Evolutionary conservation across 163 green algal species (phyloP).

Genomic region (Chlorella variabilis): DNA sequence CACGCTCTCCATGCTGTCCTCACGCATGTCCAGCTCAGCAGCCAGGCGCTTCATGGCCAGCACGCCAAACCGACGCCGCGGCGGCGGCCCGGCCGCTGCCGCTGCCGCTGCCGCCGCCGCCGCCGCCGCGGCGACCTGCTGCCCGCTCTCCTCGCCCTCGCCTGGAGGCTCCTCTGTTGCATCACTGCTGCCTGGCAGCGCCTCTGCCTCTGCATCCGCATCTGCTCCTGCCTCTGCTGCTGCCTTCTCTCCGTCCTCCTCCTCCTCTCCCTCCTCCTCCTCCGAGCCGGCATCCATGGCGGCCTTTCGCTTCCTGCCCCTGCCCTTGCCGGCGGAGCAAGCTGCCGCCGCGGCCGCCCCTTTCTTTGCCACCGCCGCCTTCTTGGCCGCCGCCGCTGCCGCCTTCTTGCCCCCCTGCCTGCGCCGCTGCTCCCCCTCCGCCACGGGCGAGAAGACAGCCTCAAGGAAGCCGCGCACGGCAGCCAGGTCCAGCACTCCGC

Average conservation of each 20-base stretch:
- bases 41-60: slow-evolving; percentile 43
- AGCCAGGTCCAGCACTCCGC: slow-evolving; percentile 61
- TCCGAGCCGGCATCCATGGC: neutral
- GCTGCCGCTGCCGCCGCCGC: neutral
- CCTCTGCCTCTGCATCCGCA: neutral
- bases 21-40: slow-evolving; percentile 60
- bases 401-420: slow-evolving; percentile 1
- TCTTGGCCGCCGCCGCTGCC: neutral
- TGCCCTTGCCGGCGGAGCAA: neutral
- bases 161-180: neutral
- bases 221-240: neutral
- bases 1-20: slow-evolving; percentile 79
- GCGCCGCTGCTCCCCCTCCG: neutral
- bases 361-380: neutral
- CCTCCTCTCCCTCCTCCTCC: neutral
- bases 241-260: neutral
- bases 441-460: slow-evolving; percentile 14
- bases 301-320: slow-evolving; percentile 4
- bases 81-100: neutral
- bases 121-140: too few relatives aligned
- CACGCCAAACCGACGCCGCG: slow-evolving; percentile 41
- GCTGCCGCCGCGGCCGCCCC: neutral
- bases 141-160: too few relatives aligned
- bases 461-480: slow-evolving; percentile 79
- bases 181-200: neutral